Evolutionary conservation across 140 eudicot species (phyloP).

Genomic region (Anethum foeniculum): DNA sequence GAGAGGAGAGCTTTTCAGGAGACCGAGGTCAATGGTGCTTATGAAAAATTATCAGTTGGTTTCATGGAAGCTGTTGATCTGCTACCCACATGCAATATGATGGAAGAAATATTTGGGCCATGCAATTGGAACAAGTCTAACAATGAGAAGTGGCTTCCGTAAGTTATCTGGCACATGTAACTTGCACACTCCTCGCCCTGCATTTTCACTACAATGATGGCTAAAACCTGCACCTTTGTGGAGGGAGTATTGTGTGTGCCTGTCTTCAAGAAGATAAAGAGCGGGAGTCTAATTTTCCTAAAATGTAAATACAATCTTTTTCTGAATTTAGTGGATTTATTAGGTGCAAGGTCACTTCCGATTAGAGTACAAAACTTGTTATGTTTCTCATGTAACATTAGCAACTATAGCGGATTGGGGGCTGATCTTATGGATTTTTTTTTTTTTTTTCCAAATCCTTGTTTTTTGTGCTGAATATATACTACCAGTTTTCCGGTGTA

Average conservation of each 20-base stretch:
- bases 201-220: neutral
- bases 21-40: conserved; percentile 18
- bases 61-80: conserved; percentile 31
- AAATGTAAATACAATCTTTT: neutral
- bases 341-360: neutral
- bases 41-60: conserved; percentile 10
- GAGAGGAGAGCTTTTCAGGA: conserved; percentile 14
- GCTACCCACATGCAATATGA: conserved; percentile 51
- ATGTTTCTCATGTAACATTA: neutral
- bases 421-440: neutral
- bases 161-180: neutral
- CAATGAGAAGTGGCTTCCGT: conserved; percentile 14
- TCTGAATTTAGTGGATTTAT: neutral
- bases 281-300: neutral
- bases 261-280: neutral
- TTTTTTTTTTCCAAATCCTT: neutral
- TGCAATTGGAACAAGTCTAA: conserved; percentile 18
- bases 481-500: neutral
- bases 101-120: conserved; percentile 49
- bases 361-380: neutral
- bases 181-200: neutral
- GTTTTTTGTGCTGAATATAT: neutral
- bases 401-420: neutral
- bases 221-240: neutral
- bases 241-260: neutral